Conservation (phyloP, 192 early-diverging fungal genomes). For the Backusella circina region DNA sequence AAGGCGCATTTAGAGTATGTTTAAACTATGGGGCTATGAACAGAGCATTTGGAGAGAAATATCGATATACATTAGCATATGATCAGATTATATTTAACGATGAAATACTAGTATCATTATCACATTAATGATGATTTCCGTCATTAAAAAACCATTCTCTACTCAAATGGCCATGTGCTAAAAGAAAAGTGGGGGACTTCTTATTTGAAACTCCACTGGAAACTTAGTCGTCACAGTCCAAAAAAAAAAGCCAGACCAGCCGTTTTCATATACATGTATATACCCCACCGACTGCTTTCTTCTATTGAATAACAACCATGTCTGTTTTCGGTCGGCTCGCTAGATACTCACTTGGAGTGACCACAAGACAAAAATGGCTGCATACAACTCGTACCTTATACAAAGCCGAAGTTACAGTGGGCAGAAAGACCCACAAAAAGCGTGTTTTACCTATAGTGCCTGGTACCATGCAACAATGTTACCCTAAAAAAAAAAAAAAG, state of each 20-base stretch:
- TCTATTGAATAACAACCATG: not conserved
- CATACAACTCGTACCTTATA: not conserved
- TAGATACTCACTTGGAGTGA: not conserved
- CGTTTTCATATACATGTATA: not conserved
- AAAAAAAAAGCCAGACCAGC: not conserved
- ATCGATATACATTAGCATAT: not conserved
- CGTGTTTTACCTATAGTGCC: conserved; percentile 3
- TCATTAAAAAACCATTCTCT: not conserved
- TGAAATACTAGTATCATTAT: not conserved
- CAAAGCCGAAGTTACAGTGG: not conserved
- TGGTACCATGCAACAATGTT: conserved; percentile 1
- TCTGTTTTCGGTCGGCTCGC: not conserved
- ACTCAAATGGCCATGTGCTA: not conserved
- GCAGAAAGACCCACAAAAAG: not conserved
- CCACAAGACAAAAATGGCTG: not conserved
- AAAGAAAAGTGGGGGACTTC: not conserved
- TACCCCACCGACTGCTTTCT: not conserved
- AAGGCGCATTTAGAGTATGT: not conserved
- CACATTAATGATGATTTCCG: not conserved
- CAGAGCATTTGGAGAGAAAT: not conserved
- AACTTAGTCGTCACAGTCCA: not conserved
- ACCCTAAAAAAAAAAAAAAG: conserved; percentile 1
- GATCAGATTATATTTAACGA: not conserved
- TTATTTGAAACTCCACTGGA: not conserved
- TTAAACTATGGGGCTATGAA: not conserved